Conservation (phyloP, 2,329 filamentous ascomycete species). For the Elsinoe necatrix region DNA sequence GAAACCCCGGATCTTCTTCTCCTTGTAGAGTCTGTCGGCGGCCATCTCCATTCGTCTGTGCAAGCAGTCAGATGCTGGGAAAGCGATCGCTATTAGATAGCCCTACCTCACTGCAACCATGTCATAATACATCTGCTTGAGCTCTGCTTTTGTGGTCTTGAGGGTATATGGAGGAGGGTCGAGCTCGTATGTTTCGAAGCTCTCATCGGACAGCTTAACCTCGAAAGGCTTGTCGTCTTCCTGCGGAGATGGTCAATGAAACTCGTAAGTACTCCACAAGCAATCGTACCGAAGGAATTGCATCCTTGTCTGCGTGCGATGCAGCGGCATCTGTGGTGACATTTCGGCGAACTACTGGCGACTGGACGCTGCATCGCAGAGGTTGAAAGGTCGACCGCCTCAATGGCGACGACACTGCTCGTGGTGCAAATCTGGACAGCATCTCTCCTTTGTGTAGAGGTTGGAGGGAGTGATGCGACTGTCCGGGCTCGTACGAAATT, state of each 20-base stretch:
- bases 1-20: conserved; percentile 99
- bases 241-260: conserved; percentile 40
- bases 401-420: conserved; percentile 28
- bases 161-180: conserved; percentile 91
- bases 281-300: conserved; percentile 55
- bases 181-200: conserved; percentile 98
- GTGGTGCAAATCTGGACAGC: conserved; percentile 32
- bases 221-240: conserved; percentile 91
- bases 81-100: not conserved
- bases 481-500: conserved; percentile 7
- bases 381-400: conserved; percentile 27
- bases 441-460: conserved; percentile 23
- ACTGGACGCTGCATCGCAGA: conserved; percentile 36
- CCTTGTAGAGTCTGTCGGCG: conserved; percentile 97
- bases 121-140: conserved; percentile 98
- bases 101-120: conserved; percentile 89
- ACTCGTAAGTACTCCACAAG: not conserved
- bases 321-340: conserved; percentile 96
- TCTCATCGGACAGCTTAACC: conserved; percentile 90
- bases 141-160: conserved; percentile 89
- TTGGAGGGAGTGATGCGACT: not conserved
- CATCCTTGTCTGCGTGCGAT: conserved; percentile 73
- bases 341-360: conserved; percentile 52
- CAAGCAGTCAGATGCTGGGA: not conserved
- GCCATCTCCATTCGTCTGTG: conserved; percentile 98